Base-by-base conservation (phyloP, 140 eudicot genomes). In the Senecio squalidus region DNA sequence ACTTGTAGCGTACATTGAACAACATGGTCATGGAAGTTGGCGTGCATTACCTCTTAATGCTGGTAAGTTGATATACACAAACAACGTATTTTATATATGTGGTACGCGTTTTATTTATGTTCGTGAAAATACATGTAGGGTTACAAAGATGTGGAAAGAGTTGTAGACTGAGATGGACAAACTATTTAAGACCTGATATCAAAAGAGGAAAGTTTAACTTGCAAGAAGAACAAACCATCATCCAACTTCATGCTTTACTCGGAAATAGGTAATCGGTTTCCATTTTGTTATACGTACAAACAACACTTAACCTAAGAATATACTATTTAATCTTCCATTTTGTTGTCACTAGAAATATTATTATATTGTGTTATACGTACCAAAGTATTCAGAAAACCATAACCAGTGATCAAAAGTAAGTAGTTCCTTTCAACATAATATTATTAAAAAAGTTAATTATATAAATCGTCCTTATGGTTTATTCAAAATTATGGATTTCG, bases 21-120 rank as follows among this genome's bases (percentile, higher is more conserved):
- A 70, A 58, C 74, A 79, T 67, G 86, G 92, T 29, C 86, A 83
- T 62, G 86, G 86, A 45, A 79, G 86, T 68, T 83, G 91, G 91
- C 72, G 86, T 9, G 80, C 91, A 46, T 73, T 83, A 62, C 86
- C 92, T 1, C 34, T 67, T 1, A 83, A 79, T 71, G 92, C 92
- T 24, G 92, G 92, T 83, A 58, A 0, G 55, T 64, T 21, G 2
- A 60, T 9, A 25, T n/a, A 20, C 5, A 6, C 58, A 17, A 16
- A 43, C 16, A 21, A n/a, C n/a, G n/a, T n/a, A n/a, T n/a, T n/a
- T n/a, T n/a, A n/a, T n/a, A 15, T 10, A 41, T 18, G 22, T 45
- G 16, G 5, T 17, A 15, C 20, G 2, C 6, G 5, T 10, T 4
- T 33, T 45, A 16, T 30, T 11, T 46, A 47, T 36, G n/a, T 25